These are phyloP conservation scores for Fusarium tupiense DNA, from an alignment of 2,329 filamentous ascomycete genomes.

Conservation along the genomic window DNA sequence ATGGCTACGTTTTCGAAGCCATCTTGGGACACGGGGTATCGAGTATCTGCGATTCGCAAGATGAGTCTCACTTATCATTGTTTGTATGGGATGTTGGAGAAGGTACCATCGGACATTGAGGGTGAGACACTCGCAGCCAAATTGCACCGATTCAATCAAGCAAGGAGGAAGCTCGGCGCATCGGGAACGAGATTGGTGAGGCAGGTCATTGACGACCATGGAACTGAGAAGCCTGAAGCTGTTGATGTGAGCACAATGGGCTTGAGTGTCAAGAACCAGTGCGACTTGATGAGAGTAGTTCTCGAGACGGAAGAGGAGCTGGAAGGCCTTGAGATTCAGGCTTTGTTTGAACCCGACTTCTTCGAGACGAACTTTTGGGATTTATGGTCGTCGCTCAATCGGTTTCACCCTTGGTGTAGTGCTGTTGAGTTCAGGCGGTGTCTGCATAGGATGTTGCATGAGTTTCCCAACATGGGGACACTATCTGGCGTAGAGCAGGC, in stretches of 20 bases:
- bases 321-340: conserved; percentile 41
- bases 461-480: conserved; percentile 43
- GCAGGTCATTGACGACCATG: conserved; percentile 28
- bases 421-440: conserved; percentile 43
- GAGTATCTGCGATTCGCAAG: conserved; percentile 42
- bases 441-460: conserved; percentile 40
- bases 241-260: conserved; percentile 42
- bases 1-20: conserved; percentile 37
- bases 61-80: conserved; percentile 42
- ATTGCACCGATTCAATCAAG: conserved; percentile 37
- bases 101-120: conserved; percentile 34
- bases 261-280: conserved; percentile 43
- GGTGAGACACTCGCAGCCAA: conserved; percentile 39
- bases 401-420: conserved; percentile 44
- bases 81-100: conserved; percentile 41
- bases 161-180: conserved; percentile 36
- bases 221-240: conserved; percentile 34
- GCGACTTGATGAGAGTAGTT: conserved; percentile 43
- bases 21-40: conserved; percentile 39
- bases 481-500: conserved; percentile 41
- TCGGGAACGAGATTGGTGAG: conserved; percentile 40
- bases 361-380: conserved; percentile 45
- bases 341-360: conserved; percentile 40
- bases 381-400: conserved; percentile 42
- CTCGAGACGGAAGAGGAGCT: conserved; percentile 41